phyloP scores from a whole-genome alignment of 441 rosid species.

The Biscutella laevigata region DNA sequence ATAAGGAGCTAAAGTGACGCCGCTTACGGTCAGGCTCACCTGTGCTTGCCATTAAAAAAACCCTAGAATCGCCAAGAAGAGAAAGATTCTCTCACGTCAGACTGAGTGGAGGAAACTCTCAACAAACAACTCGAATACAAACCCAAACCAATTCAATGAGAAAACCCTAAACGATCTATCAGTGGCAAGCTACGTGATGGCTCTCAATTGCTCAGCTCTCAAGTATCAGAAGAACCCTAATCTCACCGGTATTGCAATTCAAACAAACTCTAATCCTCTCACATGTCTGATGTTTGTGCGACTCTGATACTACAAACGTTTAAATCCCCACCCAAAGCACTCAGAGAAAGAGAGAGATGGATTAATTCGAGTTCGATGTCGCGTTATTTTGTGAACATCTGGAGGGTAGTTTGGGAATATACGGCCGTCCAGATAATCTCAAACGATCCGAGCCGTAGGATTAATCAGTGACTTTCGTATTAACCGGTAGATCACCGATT shows the following conservation, averaged over 20 bases:
- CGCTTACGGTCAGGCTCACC: conserved; percentile 91
- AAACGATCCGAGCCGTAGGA: conserved; percentile 16
- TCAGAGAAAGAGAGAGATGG: background rate
- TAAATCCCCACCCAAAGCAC: background rate
- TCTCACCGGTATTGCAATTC: conserved; percentile 5
- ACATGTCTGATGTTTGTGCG: conserved; percentile 15
- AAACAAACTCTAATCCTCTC: background rate
- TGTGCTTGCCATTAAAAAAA: conserved; percentile 76
- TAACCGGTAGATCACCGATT: no score
- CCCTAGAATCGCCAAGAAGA: conserved; percentile 35
- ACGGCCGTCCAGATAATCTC: background rate
- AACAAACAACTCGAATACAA: background rate
- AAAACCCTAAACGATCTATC: conserved; percentile 26
- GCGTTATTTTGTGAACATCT: conserved; percentile 25
- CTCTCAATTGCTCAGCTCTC: conserved; percentile 16
- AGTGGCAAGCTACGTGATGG: conserved; percentile 23
- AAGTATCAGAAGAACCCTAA: conserved; percentile 20
- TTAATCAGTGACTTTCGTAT: no score
- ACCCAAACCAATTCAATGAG: conserved; percentile 12
- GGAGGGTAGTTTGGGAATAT: conserved; percentile 37
- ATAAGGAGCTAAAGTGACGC: conserved; percentile 70
- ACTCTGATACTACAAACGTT: conserved; percentile 6
- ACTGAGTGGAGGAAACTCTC: conserved; percentile 18
- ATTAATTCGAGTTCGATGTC: background rate
- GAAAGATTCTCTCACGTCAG: conserved; percentile 30